Conservation (phyloP, 805 yeast species). For the Candida boidinii region DNA sequence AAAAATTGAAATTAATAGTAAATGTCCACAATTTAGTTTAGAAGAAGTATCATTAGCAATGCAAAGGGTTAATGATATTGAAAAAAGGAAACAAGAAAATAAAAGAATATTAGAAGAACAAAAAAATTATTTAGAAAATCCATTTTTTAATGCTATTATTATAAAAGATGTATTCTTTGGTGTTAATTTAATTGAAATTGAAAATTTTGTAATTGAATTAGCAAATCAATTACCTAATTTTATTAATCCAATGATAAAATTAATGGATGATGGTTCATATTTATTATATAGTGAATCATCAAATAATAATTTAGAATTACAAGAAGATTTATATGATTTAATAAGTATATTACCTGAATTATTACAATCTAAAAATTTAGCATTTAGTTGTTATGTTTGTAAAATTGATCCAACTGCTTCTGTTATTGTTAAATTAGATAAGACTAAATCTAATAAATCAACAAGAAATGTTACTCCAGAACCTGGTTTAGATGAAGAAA, state of each 20-base stretch:
- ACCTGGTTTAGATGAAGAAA: constrained; percentile 17
- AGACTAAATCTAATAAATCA: neutral
- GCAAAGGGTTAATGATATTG: constrained; percentile 22
- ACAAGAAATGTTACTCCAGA: constrained; percentile 18
- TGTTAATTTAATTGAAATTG: constrained; percentile 36
- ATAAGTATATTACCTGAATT: constrained; percentile 25
- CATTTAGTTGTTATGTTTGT: constrained; percentile 40
- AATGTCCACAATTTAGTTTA: constrained; percentile 37
- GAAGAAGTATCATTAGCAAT: constrained; percentile 31
- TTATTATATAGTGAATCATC: constrained; percentile 30
- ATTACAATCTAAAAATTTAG: constrained; percentile 33
- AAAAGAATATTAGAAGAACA: constrained; percentile 12
- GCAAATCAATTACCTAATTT: too few species aligned
- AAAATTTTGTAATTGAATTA: too few species aligned
- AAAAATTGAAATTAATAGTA: constrained; percentile 22
- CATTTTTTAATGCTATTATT: constrained; percentile 44
- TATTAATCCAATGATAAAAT: constrained; percentile 24
- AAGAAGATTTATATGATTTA: constrained; percentile 33
- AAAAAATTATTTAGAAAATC: constrained; percentile 20
- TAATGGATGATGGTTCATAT: constrained; percentile 33
- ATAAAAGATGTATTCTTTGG: constrained; percentile 48
- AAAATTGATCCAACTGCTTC: constrained; percentile 30
- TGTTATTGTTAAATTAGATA: constrained; percentile 20
- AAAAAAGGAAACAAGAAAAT: constrained; percentile 18
- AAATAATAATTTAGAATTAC: constrained; percentile 28